Evolutionary conservation across 2,329 filamentous ascomycete species (phyloP).

Genomic region (Hymenoscyphus linearis): DNA sequence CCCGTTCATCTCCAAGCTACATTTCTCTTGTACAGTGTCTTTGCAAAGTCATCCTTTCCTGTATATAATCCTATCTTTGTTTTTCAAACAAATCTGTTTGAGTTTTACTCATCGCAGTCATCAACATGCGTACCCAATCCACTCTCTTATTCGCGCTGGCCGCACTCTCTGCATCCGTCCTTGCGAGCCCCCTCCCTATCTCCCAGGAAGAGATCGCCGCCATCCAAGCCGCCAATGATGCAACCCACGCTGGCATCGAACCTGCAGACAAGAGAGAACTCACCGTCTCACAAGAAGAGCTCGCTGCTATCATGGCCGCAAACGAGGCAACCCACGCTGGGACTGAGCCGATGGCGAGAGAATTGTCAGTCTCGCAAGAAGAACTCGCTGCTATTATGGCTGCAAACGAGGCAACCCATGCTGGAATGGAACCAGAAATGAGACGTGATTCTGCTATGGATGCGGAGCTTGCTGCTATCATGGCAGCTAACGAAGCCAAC

Average conservation of each 20-base stretch:
- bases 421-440: not conserved
- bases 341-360: too few species aligned
- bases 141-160: constrained; percentile 16
- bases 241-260: not conserved
- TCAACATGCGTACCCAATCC: constrained; percentile 16
- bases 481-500: not conserved
- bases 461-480: not conserved
- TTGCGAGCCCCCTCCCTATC: constrained; percentile 5
- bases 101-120: not conserved
- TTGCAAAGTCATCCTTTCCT: not conserved
- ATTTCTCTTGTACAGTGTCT: not conserved
- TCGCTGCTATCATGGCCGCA: not conserved
- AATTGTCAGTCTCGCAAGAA: not conserved
- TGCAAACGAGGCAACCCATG: not conserved
- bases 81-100: not conserved
- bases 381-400: not conserved
- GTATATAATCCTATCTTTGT: too few species aligned
- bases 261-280: not conserved
- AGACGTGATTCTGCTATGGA: not conserved
- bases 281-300: not conserved
- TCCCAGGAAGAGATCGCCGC: not conserved
- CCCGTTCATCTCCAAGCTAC: not conserved
- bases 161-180: constrained; percentile 11
- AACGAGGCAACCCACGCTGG: not conserved
- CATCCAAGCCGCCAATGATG: not conserved